A percentile compares a stretch with the other conserved stretches of the same genome.
These are phyloP conservation scores for Claviceps citrina DNA, from an alignment of 2,329 filamentous ascomycete species.

Conservation along the genomic window DNA sequence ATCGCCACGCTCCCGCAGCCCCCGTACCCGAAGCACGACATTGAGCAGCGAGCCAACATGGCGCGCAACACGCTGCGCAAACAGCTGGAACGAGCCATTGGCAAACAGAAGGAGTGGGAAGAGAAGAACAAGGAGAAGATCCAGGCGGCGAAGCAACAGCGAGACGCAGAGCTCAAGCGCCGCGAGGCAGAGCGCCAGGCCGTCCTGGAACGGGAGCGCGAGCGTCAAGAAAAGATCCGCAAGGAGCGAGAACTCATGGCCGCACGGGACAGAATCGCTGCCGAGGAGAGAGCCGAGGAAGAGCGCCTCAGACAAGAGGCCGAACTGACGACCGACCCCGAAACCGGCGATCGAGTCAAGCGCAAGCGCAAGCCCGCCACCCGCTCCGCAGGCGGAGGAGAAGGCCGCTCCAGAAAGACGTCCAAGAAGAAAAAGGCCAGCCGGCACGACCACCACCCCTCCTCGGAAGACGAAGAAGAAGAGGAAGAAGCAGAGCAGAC, in stretches of 20 bases:
- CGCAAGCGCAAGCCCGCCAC: constrained; percentile 50
- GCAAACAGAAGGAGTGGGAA: constrained; percentile 80
- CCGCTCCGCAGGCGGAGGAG: constrained; percentile 22
- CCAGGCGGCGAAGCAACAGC: constrained; percentile 59
- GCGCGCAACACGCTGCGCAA: constrained; percentile 86
- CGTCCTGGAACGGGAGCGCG: constrained; percentile 52
- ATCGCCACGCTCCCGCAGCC: constrained; percentile 49
- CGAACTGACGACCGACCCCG: constrained; percentile 66
- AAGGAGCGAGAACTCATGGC: constrained; percentile 72
- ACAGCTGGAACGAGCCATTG: constrained; percentile 73
- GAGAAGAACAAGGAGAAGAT: constrained; percentile 83
- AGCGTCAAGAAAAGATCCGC: constrained; percentile 66
- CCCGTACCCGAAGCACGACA: constrained; percentile 77
- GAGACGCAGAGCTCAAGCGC: constrained; percentile 63
- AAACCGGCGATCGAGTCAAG: constrained; percentile 69
- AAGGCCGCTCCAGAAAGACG: constrained; percentile 27
- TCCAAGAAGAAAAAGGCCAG: constrained; percentile 39
- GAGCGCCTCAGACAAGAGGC: constrained; percentile 36
- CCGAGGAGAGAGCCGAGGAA: constrained; percentile 40
- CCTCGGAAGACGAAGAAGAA: constrained; percentile 26
- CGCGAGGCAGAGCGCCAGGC: constrained; percentile 63
- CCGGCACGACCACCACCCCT: constrained; percentile 27
- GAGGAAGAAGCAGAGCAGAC: no score
- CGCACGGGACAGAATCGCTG: constrained; percentile 57
- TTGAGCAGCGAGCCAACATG: constrained; percentile 96